Evolutionary conservation across 371 early-diverging fungal genomes (phyloP), one percentile per base, ranked within the genome.

Genomic region (Ecytonucleospora hepatopenaei): DNA sequence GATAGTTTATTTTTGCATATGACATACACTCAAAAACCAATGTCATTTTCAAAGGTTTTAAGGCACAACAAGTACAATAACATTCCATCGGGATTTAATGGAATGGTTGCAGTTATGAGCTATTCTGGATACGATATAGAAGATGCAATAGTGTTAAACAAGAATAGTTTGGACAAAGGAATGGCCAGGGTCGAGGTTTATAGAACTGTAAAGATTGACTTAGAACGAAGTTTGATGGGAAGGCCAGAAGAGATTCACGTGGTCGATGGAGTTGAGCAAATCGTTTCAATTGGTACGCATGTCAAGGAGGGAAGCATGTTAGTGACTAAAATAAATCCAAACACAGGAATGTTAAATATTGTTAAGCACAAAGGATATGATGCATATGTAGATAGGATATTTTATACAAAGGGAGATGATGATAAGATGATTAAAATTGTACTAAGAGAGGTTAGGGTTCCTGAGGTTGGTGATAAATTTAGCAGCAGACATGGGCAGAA

Each of bases 71-170:
- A 90, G 54, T 97, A 89, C 76, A 93, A 93, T 77, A 89, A 92
- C 78, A 80, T 90, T 54, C 97, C 99, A 33, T 95, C 97, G 49
- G 99, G 97, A 32, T 94, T 96, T 80, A 97, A 97, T 75, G 97
- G 95, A 17, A 92, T 88, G 24, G 92, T 98, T 3, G 97, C 95
- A 57, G 94, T 98, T 60, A 94, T 97, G 95, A 87, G 87, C 82
- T 96, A 94, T 76, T 88, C 90, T 57, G 97, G 97, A 48, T 97
- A 97, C 82, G 94, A 98, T 85, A 94, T 94, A 80, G 99, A 99
- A 84, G 97, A 99, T 84, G 94, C 99, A 17, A 77, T 97, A 68
- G 90, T 99, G 1, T 67, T 99, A 55, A 99, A 97, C 83, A 90
- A 89, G 82, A 85, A 90, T 5, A 90, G 93, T 48, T 73, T 97